Percentiles rank a stretch among this genome's conserved stretches.
These are phyloP conservation scores for Phalaenopsis hybrid DNA, from an alignment of 116 monocot species.

Conservation along the genomic window DNA sequence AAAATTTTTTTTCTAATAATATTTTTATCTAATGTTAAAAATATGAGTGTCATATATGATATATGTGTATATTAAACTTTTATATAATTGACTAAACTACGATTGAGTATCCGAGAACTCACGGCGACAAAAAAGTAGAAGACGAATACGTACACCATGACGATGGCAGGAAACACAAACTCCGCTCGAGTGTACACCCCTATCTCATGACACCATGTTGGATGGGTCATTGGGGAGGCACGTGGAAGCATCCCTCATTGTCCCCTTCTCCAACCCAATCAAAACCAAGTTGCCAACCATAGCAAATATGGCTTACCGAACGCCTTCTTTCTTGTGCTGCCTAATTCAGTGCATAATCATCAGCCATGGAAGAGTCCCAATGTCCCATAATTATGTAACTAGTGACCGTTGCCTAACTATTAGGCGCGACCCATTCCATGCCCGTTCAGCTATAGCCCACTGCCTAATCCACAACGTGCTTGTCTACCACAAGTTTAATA, in stretches of 20 bases:
- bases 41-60: no score
- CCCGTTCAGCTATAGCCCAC: neutral
- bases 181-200: no score
- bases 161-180: no score
- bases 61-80: no score
- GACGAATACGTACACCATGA: no score
- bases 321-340: constrained; percentile 6
- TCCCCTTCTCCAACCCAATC: neutral
- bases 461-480: constrained; percentile 5
- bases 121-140: no score
- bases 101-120: no score
- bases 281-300: neutral
- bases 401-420: constrained; percentile 5
- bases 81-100: no score
- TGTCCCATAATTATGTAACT: neutral
- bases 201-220: no score
- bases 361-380: neutral
- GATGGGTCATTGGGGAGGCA: neutral
- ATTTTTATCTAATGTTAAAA: no score
- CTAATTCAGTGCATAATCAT: neutral
- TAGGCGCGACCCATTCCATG: neutral
- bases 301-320: constrained; percentile 6
- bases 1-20: no score
- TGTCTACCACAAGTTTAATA: neutral
- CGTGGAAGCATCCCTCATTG: neutral